Conservation (phyloP, 352 stramenopile genomes). For the Phytophthora aleatoria region DNA sequence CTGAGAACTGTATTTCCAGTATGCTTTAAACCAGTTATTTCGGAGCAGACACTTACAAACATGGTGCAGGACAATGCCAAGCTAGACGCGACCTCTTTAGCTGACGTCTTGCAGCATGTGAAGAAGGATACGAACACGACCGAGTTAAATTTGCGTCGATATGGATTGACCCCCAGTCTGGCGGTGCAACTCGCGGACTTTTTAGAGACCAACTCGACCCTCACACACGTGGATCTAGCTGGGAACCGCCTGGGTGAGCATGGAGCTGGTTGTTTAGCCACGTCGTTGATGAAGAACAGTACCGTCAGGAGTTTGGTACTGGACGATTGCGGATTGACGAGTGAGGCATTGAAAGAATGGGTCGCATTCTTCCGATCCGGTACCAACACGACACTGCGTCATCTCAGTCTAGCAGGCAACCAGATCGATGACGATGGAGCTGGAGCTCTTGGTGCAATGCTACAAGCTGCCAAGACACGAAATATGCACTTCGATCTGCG, state of each 20-base stretch:
- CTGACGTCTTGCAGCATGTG: conserved; percentile 27
- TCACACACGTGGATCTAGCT: conserved; percentile 45
- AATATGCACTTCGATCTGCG: conserved; percentile 40
- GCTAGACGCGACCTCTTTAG: conserved; percentile 34
- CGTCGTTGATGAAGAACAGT: conserved; percentile 42
- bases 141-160: conserved; percentile 29
- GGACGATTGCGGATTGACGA: conserved; percentile 35
- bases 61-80: conserved; percentile 27
- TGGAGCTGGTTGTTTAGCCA: conserved; percentile 41
- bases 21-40: conserved; percentile 3
- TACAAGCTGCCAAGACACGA: conserved; percentile 24
- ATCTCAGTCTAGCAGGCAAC: conserved; percentile 47
- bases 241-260: conserved; percentile 43
- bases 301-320: conserved; percentile 33
- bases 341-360: conserved; percentile 38
- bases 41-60: conserved; percentile 5
- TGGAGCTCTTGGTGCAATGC: conserved; percentile 28
- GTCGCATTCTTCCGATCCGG: conserved; percentile 29
- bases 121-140: conserved; percentile 15
- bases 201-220: conserved; percentile 45
- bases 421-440: conserved; percentile 46
- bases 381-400: conserved; percentile 28
- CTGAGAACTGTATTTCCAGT: conserved; percentile 5
- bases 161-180: conserved; percentile 44
- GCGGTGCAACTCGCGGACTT: conserved; percentile 53